These are phyloP conservation scores for Apiotrichum gracile DNA, from an alignment of 1,284 basidiomycete genomes.

Conservation along the genomic window DNA sequence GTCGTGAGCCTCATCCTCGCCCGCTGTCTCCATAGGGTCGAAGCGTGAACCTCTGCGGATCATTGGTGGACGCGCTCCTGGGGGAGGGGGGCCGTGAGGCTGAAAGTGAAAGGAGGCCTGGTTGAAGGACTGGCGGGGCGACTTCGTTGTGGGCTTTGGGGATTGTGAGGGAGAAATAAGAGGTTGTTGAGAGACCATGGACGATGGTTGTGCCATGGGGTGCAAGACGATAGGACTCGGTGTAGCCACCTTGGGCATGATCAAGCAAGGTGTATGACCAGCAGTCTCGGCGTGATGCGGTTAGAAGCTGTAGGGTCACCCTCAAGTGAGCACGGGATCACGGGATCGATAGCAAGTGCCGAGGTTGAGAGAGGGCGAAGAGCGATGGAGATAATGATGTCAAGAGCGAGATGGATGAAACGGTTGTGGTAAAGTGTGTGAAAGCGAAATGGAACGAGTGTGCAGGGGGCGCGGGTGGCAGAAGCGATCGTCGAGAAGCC, in stretches of 20 bases:
- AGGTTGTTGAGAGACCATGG: not conserved
- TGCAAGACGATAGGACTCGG: not conserved
- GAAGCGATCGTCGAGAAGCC: not conserved
- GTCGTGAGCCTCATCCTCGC: constrained; percentile 33
- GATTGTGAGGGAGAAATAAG: not conserved
- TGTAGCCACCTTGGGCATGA: not conserved
- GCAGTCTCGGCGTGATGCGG: not conserved
- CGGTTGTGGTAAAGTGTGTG: not conserved
- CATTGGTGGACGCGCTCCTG: constrained; percentile 17
- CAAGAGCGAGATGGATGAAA: not conserved
- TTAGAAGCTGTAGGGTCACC: no score
- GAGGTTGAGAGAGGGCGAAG: no score
- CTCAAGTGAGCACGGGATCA: not conserved
- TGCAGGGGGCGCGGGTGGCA: not conserved
- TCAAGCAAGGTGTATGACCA: not conserved
- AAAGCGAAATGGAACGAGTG: not conserved
- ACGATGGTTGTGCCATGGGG: constrained; percentile 2
- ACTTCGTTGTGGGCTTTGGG: not conserved
- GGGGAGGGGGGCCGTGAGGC: constrained; percentile 7
- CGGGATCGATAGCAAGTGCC: not conserved
- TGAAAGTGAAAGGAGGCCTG: not conserved
- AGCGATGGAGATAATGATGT: no score
- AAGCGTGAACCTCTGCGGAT: constrained; percentile 28
- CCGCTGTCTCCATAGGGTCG: constrained; percentile 37
- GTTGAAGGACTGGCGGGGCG: not conserved